Conservation (phyloP, 768 basidiomycete species). For the Podaxis mareebaensis region DNA sequence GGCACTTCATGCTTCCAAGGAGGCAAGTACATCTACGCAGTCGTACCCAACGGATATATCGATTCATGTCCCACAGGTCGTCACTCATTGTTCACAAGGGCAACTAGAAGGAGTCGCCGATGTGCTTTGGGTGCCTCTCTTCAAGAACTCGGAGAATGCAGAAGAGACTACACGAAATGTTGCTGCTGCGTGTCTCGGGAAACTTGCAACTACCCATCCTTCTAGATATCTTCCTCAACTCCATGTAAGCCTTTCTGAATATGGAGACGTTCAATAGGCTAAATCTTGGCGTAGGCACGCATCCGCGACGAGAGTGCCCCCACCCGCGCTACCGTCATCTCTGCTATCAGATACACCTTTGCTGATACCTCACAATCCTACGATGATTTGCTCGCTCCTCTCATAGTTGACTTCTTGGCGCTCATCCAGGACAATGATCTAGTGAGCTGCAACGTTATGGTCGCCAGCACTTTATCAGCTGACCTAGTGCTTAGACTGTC, state of each 20-base stretch:
- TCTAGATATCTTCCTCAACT: conserved; percentile 90
- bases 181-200: conserved; percentile 94
- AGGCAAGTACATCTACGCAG: conserved; percentile 45
- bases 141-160: conserved; percentile 84
- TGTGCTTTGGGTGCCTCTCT: conserved; percentile 87
- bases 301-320: conserved; percentile 68
- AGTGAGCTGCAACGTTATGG: conserved; percentile 42
- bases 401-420: conserved; percentile 89
- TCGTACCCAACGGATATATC: not conserved
- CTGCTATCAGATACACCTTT: conserved; percentile 93
- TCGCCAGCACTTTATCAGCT: not conserved
- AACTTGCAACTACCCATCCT: conserved; percentile 90
- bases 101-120: conserved; percentile 90
- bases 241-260: conserved; percentile 53
- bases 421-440: conserved; percentile 88
- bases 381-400: conserved; percentile 86
- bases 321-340: conserved; percentile 85
- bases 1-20: conserved; percentile 90
- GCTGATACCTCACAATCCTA: conserved; percentile 83
- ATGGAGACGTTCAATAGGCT: not conserved
- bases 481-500: conserved; percentile 60
- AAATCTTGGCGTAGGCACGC: conserved; percentile 46
- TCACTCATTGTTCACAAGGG: conserved; percentile 83
- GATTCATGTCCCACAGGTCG: conserved; percentile 56
- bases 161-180: conserved; percentile 94